Percentiles rank a stretch among this genome's conserved stretches.
Conservation (phyloP, 108 stramenopile genomes). For the Cyclostephanos tholiformis region DNA sequence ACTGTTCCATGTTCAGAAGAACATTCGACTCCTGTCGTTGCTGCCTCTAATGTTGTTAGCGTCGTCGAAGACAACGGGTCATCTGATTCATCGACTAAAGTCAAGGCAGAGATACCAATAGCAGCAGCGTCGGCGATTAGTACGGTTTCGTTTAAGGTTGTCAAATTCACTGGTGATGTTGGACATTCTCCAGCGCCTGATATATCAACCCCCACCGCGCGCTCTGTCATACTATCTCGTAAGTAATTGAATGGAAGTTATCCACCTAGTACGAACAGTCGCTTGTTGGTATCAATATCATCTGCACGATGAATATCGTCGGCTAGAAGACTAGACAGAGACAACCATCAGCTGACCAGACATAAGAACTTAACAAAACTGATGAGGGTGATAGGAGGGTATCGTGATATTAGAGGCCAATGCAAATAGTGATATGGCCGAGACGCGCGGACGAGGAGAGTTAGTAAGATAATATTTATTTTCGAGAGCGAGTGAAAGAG, state of each 20-base stretch:
- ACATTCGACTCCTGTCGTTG: slow-evolving; percentile 30
- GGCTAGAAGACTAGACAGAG: neutral
- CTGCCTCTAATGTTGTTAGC: slow-evolving; percentile 30
- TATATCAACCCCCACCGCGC: slow-evolving; percentile 27
- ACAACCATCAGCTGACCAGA: neutral
- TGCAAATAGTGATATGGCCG: no score
- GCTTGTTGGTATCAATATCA: neutral
- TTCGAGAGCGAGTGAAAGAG: neutral
- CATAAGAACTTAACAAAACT: neutral
- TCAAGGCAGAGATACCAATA: slow-evolving; percentile 16
- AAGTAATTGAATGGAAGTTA: slow-evolving; percentile 1
- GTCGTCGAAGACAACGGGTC: slow-evolving; percentile 14
- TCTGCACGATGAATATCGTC: neutral
- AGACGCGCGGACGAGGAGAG: no score
- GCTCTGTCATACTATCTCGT: slow-evolving; percentile 27
- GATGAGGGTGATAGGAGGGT: no score
- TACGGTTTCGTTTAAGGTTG: slow-evolving; percentile 5
- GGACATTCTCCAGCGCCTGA: slow-evolving; percentile 13
- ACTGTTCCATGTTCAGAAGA: slow-evolving; percentile 31
- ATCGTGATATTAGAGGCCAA: no score
- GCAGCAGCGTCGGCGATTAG: neutral
- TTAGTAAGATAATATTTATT: no score
- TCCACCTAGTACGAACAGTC: slow-evolving; percentile 1
- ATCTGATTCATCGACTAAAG: slow-evolving; percentile 11
- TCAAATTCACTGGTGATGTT: slow-evolving; percentile 20